These are phyloP conservation scores for Aspergillus haitiensis DNA, from an alignment of 495 filamentous ascomycete genomes.

Conservation along the genomic window DNA sequence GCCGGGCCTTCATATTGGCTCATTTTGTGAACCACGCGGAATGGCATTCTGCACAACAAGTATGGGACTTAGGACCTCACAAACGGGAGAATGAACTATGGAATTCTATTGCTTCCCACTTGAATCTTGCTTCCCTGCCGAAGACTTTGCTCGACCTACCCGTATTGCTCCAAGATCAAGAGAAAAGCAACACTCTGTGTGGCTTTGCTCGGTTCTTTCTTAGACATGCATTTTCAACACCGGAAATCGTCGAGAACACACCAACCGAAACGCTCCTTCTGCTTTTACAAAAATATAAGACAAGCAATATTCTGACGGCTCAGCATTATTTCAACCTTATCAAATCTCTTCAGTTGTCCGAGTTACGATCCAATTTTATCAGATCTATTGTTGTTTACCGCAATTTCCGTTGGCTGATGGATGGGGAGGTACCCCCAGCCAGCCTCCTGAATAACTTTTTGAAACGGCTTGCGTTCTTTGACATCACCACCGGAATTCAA, in stretches of 20 bases:
- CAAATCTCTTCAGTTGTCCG: conserved; percentile 27
- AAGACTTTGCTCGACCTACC: conserved; percentile 23
- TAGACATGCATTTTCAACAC: conserved; percentile 23
- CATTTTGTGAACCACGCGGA: conserved; percentile 36
- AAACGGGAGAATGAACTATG: conserved; percentile 20
- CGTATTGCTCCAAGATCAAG: conserved; percentile 15
- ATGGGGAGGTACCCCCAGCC: conserved; percentile 20
- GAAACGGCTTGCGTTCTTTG: conserved; percentile 24
- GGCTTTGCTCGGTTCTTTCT: conserved; percentile 29
- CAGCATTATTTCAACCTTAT: conserved; percentile 35
- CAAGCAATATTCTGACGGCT: conserved; percentile 24
- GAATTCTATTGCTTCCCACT: conserved; percentile 5
- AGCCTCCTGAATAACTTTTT: conserved; percentile 29
- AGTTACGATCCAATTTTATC: conserved; percentile 26
- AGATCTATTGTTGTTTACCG: conserved; percentile 42
- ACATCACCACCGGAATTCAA: conserved; percentile 35
- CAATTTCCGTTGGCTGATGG: conserved; percentile 38
- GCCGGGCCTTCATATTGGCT: conserved; percentile 30
- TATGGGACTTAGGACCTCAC: conserved; percentile 22
- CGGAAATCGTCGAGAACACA: conserved; percentile 23
- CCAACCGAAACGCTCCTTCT: conserved; percentile 31
- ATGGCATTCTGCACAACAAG: conserved; percentile 32
- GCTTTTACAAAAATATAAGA: conserved; percentile 28
- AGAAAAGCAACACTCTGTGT: conserved; percentile 2
- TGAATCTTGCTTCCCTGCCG: conserved; percentile 18